phyloP scores from a whole-genome alignment of 2,329 filamentous ascomycete species.

The Diaporthe eres region DNA sequence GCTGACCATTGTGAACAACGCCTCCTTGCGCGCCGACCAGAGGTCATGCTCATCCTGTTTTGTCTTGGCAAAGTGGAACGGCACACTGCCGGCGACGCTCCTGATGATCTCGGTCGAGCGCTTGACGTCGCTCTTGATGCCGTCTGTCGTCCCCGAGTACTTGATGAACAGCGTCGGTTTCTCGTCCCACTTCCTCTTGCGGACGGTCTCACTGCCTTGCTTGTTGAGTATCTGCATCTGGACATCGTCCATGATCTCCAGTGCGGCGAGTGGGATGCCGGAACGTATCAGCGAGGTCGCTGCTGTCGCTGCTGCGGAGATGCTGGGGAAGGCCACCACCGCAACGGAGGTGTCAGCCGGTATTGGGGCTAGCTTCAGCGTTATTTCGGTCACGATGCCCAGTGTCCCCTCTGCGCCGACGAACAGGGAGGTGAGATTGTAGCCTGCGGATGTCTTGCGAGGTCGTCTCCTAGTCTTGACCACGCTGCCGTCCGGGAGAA shows the following conservation, averaged over 20 bases:
- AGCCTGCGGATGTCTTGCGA: slow-evolving; percentile 78
- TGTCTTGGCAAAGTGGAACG: slow-evolving; percentile 77
- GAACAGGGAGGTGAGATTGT: slow-evolving; percentile 79
- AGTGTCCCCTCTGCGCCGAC: slow-evolving; percentile 80
- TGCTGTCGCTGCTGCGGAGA: slow-evolving; percentile 73
- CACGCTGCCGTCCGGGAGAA: slow-evolving; percentile 77
- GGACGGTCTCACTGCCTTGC: slow-evolving; percentile 69
- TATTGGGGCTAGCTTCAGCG: slow-evolving; percentile 75
- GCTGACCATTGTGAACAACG: slow-evolving; percentile 80
- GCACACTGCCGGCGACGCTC: slow-evolving; percentile 65
- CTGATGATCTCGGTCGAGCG: slow-evolving; percentile 73
- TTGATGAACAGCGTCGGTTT: slow-evolving; percentile 82
- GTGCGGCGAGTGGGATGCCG: slow-evolving; percentile 76
- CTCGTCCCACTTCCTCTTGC: slow-evolving; percentile 73
- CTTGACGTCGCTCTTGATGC: slow-evolving; percentile 74
- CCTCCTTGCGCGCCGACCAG: slow-evolving; percentile 83
- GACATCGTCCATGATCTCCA: slow-evolving; percentile 75
- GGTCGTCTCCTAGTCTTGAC: slow-evolving; percentile 79
- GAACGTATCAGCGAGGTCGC: slow-evolving; percentile 75
- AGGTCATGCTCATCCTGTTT: slow-evolving; percentile 77
- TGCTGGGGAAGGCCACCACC: slow-evolving; percentile 70
- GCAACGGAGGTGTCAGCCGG: slow-evolving; percentile 76
- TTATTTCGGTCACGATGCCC: slow-evolving; percentile 79
- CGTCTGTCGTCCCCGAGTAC: slow-evolving; percentile 75
- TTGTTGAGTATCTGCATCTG: slow-evolving; percentile 79